These are phyloP conservation scores for Patellaria atrata DNA, from an alignment of 495 filamentous ascomycete species.

Conservation along the genomic window DNA sequence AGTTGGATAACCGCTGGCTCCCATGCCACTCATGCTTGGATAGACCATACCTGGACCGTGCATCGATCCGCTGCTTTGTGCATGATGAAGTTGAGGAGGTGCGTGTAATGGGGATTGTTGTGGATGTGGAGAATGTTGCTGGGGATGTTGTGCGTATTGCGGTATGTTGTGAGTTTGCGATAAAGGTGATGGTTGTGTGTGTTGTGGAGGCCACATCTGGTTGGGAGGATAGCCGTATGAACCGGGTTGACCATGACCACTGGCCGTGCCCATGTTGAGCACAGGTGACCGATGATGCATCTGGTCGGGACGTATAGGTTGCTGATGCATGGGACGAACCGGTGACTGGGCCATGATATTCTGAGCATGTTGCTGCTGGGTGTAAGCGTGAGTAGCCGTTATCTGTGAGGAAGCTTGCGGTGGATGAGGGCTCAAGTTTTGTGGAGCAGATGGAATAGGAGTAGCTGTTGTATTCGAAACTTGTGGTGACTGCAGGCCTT, in stretches of 20 bases:
- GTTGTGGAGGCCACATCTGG: conserved; percentile 35
- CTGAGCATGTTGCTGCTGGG: conserved; percentile 35
- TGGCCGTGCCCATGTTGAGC: conserved; percentile 21
- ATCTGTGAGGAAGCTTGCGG: conserved; percentile 33
- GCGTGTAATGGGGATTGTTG: conserved; percentile 27
- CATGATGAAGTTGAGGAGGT: conserved; percentile 47
- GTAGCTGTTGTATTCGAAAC: conserved; percentile 36
- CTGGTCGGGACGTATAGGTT: conserved; percentile 30
- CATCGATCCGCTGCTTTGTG: conserved; percentile 27
- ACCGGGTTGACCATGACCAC: conserved; percentile 22
- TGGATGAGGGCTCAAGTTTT: conserved; percentile 10
- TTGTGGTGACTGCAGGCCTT: conserved; percentile 19
- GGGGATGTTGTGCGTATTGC: conserved; percentile 31
- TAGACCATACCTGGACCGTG: conserved; percentile 24
- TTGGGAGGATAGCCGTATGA: conserved; percentile 37
- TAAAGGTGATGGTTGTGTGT: conserved; percentile 41
- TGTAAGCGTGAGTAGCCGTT: conserved; percentile 39
- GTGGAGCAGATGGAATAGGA: conserved; percentile 16
- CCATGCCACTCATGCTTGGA: conserved; percentile 24
- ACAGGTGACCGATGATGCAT: conserved; percentile 31
- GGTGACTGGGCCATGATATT: conserved; percentile 37
- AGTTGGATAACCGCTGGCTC: conserved; percentile 32
- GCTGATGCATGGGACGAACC: conserved; percentile 37
- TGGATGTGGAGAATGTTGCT: conserved; percentile 31
- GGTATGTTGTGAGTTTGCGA: conserved; percentile 30